Evolutionary conservation across 306 rosid genomes (phyloP), one percentile per base, ranked within the genome.

Genomic region (Arachis hypogaea): DNA sequence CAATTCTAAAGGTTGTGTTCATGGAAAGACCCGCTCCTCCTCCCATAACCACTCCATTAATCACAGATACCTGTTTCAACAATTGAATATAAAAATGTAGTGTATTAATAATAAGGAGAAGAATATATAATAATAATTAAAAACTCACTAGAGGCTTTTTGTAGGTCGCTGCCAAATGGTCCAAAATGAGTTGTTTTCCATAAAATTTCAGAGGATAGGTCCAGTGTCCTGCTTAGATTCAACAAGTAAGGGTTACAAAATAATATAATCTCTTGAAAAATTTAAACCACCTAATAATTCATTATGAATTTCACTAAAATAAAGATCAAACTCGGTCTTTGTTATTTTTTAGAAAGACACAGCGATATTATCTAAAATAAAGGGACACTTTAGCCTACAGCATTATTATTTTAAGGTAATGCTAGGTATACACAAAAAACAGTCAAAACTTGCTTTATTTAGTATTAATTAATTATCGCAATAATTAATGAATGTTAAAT

Each of bases 1-100:
- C 80, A 75, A 80, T 50, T 11, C 77, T 80, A 11, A 73, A 79
- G 1, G 1, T 67, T 29, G 79, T 29, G 46, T 11, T 38, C 62
- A 80, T 80, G 42, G 72, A 68, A 0, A 80, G 47, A 8, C 79
- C 72, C 22, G 79, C 76, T 44, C 79, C 83, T 18, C 41, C 83
- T 67, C 83, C 83, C 76, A 80, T 80, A 10, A 74, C 79, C 0
- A 55, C 4, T 54, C 83, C 79, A 74, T 80, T 55, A 5, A 74
- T 68, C 3, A 80, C 56, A 74, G 41, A 67, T 11, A 80, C 76
- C 83, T 78, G 30, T 33, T 66, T 46, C 38, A 33, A 33, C 38
- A 29, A 43, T 38, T 22, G 30, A 41, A 4, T 41, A 41, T 54
- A 50, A 2, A 36, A 43, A 41, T 63, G 52, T 16, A 63, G 46